Conservation (phyloP, 768 basidiomycete genomes). For the Boletus tomentosulus region DNA sequence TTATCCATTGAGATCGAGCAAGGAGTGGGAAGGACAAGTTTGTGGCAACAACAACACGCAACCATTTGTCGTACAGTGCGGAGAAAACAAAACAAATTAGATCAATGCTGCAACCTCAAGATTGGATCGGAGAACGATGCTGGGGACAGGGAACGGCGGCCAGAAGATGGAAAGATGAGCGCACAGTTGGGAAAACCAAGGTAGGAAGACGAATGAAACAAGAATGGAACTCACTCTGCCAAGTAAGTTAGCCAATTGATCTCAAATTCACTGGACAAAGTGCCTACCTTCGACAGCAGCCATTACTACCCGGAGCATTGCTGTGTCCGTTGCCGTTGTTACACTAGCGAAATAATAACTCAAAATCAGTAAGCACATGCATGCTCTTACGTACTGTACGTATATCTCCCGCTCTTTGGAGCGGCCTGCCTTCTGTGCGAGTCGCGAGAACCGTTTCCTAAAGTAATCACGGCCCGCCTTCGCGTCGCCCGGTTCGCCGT, state of each 20-base stretch:
- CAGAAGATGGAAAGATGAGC: constrained; percentile 24
- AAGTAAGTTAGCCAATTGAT: constrained; percentile 13
- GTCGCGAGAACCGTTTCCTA: constrained; percentile 73
- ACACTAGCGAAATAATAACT: constrained; percentile 43
- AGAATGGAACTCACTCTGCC: constrained; percentile 61
- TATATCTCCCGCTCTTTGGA: constrained; percentile 89
- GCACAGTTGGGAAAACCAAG: constrained; percentile 18
- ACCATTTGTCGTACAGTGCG: constrained; percentile 8
- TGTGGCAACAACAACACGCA: constrained; percentile 16
- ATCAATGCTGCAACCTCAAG: constrained; percentile 33
- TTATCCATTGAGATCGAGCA: constrained; percentile 15
- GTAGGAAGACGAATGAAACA: constrained; percentile 22
- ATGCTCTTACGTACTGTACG: constrained; percentile 65
- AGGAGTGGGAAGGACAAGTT: constrained; percentile 16
- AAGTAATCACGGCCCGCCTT: constrained; percentile 86
- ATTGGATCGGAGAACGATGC: constrained; percentile 37
- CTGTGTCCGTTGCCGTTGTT: constrained; percentile 89
- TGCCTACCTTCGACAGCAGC: constrained; percentile 88
- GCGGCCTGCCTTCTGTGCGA: constrained; percentile 82
- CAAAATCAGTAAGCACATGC: constrained; percentile 5
- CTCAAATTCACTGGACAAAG: not conserved
- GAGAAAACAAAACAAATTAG: constrained; percentile 24
- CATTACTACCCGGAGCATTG: constrained; percentile 87
- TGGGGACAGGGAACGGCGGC: constrained; percentile 17
- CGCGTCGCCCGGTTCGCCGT: constrained; percentile 70